Evolutionary conservation across 345 rosid genomes (phyloP), one percentile per base, ranked within the genome.

Genomic region (Eucalyptus victrix): DNA sequence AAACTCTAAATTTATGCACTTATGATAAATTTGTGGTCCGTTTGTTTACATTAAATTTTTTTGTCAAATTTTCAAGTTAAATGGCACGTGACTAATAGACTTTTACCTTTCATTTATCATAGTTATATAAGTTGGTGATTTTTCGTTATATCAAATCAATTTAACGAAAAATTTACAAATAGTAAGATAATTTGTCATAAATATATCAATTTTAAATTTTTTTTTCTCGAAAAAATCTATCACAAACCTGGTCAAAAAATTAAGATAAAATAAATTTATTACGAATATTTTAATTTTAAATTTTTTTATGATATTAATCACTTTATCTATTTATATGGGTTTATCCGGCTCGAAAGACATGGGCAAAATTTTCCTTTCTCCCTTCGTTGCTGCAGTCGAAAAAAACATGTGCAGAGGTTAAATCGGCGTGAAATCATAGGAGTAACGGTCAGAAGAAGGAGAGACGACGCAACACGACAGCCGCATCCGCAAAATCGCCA

Each of bases 21-120:
- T 4, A 8, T 53, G 5, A 53, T 53, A 19, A 53, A 53, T 53
- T 19, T 8, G 24, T 1, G 26, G 2, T 53, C 1, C 0, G 1
- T 19, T 53, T 19, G 11, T 53, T 19, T 53, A 8, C 58, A 0
- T 53, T 53, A 53, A 19, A 53, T 19, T 19, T 19, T 53, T 8
- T 0, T 0, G 0, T 53, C 58, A 21, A 53, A 21, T 53, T 53
- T 53, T 0, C 2, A 2, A 53, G 11, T 53, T 53, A 4, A 2
- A 53, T 21, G 26, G 0, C 4, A 21, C 0, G 26, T 19, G 11
- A 21, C 5, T 21, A 21, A 53, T 19, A 2, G 11, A 1, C 2
- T 1, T 53, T 21, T 8, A 53, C 26, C 2, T 0, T 53, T 53
- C 2, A 5, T 53, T 21, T 2, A 1, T 21, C 26, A 21, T 2